Conservation (phyloP, 176 grass and related monocot species). For the Carex littledalei region DNA sequence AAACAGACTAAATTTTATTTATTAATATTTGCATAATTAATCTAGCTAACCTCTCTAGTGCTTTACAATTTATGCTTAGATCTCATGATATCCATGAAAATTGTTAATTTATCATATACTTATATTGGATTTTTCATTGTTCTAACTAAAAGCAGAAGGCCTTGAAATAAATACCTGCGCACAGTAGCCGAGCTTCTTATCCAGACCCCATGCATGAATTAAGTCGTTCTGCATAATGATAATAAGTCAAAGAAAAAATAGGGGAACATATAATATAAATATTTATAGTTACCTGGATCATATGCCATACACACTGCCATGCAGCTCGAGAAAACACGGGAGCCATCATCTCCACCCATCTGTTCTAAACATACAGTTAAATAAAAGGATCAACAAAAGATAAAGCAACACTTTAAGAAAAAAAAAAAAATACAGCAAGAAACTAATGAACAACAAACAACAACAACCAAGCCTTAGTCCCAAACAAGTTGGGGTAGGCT, state of each 20-base stretch:
- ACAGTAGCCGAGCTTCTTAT: slow-evolving; percentile 90
- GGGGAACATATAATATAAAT: background rate
- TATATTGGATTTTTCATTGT: background rate
- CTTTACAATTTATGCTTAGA: background rate
- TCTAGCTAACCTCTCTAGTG: background rate
- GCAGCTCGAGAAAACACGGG: slow-evolving; percentile 73
- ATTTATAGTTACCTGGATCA: slow-evolving; percentile 45
- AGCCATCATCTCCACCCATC: slow-evolving; percentile 95
- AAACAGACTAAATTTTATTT: background rate
- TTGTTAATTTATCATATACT: background rate
- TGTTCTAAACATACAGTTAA: background rate
- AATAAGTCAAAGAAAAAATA: background rate
- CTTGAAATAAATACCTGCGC: slow-evolving; percentile 31
- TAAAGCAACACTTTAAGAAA: no score
- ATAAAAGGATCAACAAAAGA: background rate
- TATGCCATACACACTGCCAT: slow-evolving; percentile 75
- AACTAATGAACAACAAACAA: no score
- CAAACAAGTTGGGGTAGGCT: no score
- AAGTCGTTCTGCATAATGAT: slow-evolving; percentile 60
- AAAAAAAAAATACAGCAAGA: no score
- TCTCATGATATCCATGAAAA: background rate
- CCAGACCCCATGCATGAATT: slow-evolving; percentile 85
- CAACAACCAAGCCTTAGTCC: no score
- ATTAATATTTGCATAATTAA: background rate
- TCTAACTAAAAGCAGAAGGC: background rate